Base-by-base conservation (phyloP, 805 yeast genomes). In the Aciculoconidium aculeatum region DNA sequence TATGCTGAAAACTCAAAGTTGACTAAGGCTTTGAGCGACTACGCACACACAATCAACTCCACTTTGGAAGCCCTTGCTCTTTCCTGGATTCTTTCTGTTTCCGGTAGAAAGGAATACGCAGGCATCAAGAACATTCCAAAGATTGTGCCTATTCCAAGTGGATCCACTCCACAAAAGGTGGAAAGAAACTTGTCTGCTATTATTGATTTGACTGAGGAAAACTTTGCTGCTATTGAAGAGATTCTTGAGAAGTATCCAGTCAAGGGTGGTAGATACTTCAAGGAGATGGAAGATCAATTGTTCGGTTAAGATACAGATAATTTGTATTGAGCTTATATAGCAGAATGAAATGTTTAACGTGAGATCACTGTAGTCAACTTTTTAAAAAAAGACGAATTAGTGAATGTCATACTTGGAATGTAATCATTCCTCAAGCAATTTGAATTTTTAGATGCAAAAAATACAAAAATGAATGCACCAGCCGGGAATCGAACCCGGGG, bases 121-220 rank as follows among this genome's bases (percentile, higher is more conserved):
- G 73, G 70, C 2, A 40, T 60, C 20, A 31, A 41, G 14, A 58
- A 61, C 29, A 66, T 61, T 31, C 72, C 87, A 15, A 63, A 58
- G 35, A 65, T 84, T 24, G 47, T 87, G 25, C 94, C 95, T 18
- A 81, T 87, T 50, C 95, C 96, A 12, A 79, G 88, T 30, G 78
- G 84, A 3, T 70, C 86, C 5, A 70, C 77, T 21, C 51, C 58
- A 3, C 61, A 53, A 7, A 77, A 84, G 51, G 74, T 80, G 11
- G 62, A 65, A 26, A 81, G 75, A 48, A 87, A 85, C 56, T 61
- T 72, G 40, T 52, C 46, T 7, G 55, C 62, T 13, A 53, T 51
- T 27, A 42, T 71, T 27, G 52, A 55, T 7, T 58, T 86, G 31
- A 50, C 75, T 3, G 76, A 70, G n/a, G 70, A 49, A 0, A 86